Percentiles rank a stretch among this genome's conserved stretches.
Evolutionary conservation across 2,329 filamentous ascomycete species (phyloP).

Genomic region (Diaporthe aspalathi): DNA sequence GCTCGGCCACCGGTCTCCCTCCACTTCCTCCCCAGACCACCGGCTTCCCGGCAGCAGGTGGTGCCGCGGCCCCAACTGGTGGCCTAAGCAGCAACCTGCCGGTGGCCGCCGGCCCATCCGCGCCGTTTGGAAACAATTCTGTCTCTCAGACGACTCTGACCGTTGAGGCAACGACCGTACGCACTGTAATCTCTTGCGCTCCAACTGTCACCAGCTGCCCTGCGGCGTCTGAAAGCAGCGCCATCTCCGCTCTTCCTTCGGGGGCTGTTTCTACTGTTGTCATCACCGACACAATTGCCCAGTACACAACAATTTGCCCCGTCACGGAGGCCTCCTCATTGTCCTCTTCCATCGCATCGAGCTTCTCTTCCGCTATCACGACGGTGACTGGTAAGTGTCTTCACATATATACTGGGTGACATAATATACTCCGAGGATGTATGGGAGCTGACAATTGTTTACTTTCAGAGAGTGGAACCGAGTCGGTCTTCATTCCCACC

Average conservation of each 20-base stretch:
- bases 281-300: constrained; percentile 20
- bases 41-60: constrained; percentile 13
- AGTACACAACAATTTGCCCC: constrained; percentile 34
- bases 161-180: constrained; percentile 6
- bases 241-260: constrained; percentile 21
- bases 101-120: background rate
- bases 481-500: constrained; percentile 23
- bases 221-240: constrained; percentile 4
- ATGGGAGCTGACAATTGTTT: background rate
- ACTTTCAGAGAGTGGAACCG: constrained; percentile 1
- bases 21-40: constrained; percentile 6
- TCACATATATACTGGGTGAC: no score
- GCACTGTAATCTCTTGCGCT: constrained; percentile 24
- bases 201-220: constrained; percentile 31
- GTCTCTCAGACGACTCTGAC: constrained; percentile 24
- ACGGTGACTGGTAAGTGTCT: constrained; percentile 20
- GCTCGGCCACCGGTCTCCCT: background rate
- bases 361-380: constrained; percentile 20
- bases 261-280: constrained; percentile 20
- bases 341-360: constrained; percentile 21
- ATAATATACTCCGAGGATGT: background rate
- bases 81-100: constrained; percentile 17
- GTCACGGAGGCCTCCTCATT: constrained; percentile 13
- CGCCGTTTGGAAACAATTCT: constrained; percentile 7
- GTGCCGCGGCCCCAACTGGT: constrained; percentile 18